Evolutionary conservation across 106 monocot genomes (phyloP), one percentile per base, ranked within the genome.

Genomic region (Acanthochlamys bracteata): DNA sequence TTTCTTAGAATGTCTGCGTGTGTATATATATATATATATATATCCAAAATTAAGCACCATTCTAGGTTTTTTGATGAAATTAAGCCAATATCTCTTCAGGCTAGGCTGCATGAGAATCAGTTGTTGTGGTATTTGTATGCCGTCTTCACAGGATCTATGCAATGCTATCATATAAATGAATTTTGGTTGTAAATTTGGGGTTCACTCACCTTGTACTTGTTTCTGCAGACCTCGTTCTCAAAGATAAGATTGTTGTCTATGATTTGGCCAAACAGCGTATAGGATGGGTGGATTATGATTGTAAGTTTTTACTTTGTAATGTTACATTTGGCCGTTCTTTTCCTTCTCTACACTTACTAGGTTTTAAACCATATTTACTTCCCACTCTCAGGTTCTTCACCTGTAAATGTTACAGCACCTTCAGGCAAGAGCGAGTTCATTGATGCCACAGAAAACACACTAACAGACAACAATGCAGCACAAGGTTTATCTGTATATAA

Each of bases 221-320:
- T 25, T 65, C 27, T 74, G 54, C 82, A 98, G 96, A 98, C 60
- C 71, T 98, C 64, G 85, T 98, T 66, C 78, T 98, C 51, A 98
- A 98, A 78, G 96, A 98, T 68, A 91, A 98, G 76, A 84, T 91
- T 60, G 75, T 98, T 73, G 81, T 91, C 54, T 98, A 98, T 58
- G 96, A 98, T 74, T 71, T 98, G 59, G 83, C 69, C 59, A 79
- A 80, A 59, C 82, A 88, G 66, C 82, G 88, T 7, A 72, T 91
- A 20, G 96, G 96, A 65, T 98, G 96, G 96, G 45, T 53, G 26
- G 72, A 79, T 39, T 88, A 85, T 63, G 90, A 98, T 55, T 91
- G 96, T 88, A 77, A 98, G 96, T 77, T n/a, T 20, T 16, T 20
- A 23, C 20, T 41, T 60, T 13, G 22, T 25, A 7, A 0, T 13